Evolutionary conservation across 345 rosid genomes (phyloP).

Genomic region (Clarkia xantiana): DNA sequence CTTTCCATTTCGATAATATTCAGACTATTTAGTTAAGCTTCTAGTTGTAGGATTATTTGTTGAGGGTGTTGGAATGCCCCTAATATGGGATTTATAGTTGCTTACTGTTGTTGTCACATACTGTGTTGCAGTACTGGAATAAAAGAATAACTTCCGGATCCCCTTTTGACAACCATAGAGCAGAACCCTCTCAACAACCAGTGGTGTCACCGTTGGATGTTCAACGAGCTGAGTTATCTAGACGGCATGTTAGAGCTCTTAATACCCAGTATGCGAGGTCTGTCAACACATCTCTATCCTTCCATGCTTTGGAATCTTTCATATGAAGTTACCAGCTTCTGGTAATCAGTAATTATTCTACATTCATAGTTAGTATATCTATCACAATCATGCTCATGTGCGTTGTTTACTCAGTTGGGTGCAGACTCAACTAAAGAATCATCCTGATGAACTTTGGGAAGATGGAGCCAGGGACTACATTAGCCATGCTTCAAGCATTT

Average conservation of each 20-base stretch:
- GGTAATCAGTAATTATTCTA: background rate
- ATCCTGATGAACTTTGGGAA: slow-evolving; percentile 98
- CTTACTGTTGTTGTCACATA: background rate
- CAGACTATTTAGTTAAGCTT: too few species aligned
- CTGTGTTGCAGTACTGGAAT: slow-evolving; percentile 44
- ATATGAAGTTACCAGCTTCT: too few species aligned
- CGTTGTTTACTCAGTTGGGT: slow-evolving; percentile 57
- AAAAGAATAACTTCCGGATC: slow-evolving; percentile 55
- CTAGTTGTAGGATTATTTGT: background rate
- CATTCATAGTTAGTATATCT: background rate
- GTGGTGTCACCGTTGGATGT: slow-evolving; percentile 27
- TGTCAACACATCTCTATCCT: too few species aligned
- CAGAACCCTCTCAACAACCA: slow-evolving; percentile 31
- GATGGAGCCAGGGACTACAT: slow-evolving; percentile 73
- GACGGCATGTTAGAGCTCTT: slow-evolving; percentile 82
- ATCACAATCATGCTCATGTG: slow-evolving; percentile 1
- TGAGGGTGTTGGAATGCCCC: slow-evolving; percentile 5
- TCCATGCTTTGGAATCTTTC: too few species aligned
- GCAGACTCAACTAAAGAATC: slow-evolving; percentile 78
- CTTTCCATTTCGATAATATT: too few species aligned
- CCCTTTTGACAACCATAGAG: slow-evolving; percentile 35
- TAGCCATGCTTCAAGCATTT: slow-evolving; percentile 58
- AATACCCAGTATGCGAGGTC: slow-evolving; percentile 92
- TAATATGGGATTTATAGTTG: slow-evolving; percentile 2
- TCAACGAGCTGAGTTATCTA: slow-evolving; percentile 54